phyloP scores from a whole-genome alignment of 169 alveolate genomes.

The Eimeria maxima region DNA sequence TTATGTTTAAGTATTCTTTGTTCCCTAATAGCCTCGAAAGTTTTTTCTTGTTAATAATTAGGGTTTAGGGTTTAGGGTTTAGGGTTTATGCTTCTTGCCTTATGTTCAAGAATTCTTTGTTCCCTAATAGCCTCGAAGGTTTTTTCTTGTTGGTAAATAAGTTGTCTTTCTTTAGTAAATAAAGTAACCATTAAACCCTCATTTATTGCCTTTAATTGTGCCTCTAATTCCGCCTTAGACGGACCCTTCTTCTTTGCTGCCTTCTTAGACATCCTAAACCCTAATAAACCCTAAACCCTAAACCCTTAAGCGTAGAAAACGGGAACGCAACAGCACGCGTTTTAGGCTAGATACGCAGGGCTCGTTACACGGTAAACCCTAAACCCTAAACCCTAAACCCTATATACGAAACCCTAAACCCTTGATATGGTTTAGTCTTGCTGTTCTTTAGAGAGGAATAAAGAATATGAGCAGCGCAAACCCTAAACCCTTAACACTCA shows the following conservation, averaged over 20 bases:
- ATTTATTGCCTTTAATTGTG: background rate
- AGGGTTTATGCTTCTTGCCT: background rate
- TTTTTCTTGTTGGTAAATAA: background rate
- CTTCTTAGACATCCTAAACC: constrained; percentile 4
- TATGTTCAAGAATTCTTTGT: background rate
- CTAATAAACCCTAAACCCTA: constrained; percentile 30
- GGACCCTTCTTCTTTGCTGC: constrained; percentile 15
- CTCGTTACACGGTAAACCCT: background rate
- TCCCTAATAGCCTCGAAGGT: background rate
- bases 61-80: constrained; percentile 5
- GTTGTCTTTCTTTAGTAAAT: background rate
- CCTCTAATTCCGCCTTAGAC: background rate
- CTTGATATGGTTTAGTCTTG: too few species aligned
- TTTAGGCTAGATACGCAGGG: too few species aligned
- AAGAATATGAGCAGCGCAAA: too few species aligned
- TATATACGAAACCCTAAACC: background rate
- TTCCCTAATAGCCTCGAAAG: too few species aligned
- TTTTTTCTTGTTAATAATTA: background rate
- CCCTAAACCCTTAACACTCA: background rate
- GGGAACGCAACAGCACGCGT: background rate
- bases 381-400: constrained; percentile 25
- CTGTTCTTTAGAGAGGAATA: too few species aligned
- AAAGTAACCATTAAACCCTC: background rate
- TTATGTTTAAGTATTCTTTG: too few species aligned
- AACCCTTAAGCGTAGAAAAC: background rate